These are phyloP conservation scores for Malus hybrid DNA, from an alignment of 331 rosid genomes.

Conservation along the genomic window DNA sequence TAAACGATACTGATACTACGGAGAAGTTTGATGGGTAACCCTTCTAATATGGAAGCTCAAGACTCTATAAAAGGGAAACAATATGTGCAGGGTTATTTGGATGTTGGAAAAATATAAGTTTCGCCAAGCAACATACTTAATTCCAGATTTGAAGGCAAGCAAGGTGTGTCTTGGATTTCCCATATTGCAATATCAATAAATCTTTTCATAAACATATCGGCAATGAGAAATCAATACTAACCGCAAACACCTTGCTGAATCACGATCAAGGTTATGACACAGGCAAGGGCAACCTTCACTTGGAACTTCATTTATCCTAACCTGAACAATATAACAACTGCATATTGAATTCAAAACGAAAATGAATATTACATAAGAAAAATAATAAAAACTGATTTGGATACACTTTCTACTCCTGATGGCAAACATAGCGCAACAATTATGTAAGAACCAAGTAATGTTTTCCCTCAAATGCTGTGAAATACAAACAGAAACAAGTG, in stretches of 20 bases:
- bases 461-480: not conserved
- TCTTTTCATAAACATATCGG: not conserved
- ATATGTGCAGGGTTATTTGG: not conserved
- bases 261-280: slow-evolving; percentile 46
- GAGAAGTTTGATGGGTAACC: not conserved
- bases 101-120: not conserved
- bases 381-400: not conserved
- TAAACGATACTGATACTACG: not conserved
- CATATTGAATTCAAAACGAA: slow-evolving; percentile 4
- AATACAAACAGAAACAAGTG: not conserved
- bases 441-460: not conserved
- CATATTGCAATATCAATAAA: not conserved
- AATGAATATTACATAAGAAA: not conserved
- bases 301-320: slow-evolving; percentile 60
- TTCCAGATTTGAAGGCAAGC: not conserved
- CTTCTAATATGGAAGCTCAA: slow-evolving; percentile 1
- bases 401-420: not conserved
- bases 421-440: not conserved
- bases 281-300: slow-evolving; percentile 35
- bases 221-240: slow-evolving; percentile 28
- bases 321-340: slow-evolving; percentile 23
- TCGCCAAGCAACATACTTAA: not conserved
- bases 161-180: not conserved
- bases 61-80: not conserved
- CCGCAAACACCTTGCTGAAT: slow-evolving; percentile 58